Conservation (phyloP, 176 grass and related monocot genomes). For the Stipa capillata region DNA sequence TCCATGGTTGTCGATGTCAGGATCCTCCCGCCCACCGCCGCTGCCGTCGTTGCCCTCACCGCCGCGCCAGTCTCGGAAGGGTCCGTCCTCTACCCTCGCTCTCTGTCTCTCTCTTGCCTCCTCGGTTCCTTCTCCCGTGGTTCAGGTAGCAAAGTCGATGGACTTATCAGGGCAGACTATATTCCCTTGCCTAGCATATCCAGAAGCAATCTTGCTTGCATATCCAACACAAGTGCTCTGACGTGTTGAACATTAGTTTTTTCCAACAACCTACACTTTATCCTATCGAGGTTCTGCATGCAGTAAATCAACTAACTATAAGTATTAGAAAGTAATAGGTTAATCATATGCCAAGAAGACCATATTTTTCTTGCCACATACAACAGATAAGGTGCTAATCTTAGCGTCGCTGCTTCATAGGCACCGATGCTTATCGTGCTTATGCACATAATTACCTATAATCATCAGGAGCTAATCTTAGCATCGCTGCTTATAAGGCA, state of each 20-base stretch:
- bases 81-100: not conserved
- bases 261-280: conserved; percentile 96
- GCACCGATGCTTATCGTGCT: not conserved
- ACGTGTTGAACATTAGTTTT: conserved; percentile 99
- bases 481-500: too few relatives aligned
- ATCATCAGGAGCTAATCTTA: too few relatives aligned
- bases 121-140: not conserved
- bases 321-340: conserved; percentile 6
- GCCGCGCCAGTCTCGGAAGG: not conserved
- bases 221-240: conserved; percentile 96
- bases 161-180: conserved; percentile 84
- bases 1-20: conserved; percentile 9
- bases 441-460: not conserved
- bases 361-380: not conserved
- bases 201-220: conserved; percentile 97
- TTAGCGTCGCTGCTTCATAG: not conserved
- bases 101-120: not conserved
- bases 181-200: conserved; percentile 99
- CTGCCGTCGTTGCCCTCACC: not conserved
- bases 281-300: conserved; percentile 93
- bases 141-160: conserved; percentile 69
- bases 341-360: not conserved
- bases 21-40: not conserved
- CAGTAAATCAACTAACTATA: not conserved
- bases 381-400: not conserved